Evolutionary conservation across 106 monocot genomes (phyloP).

Genomic region (Dioscorea alata): DNA sequence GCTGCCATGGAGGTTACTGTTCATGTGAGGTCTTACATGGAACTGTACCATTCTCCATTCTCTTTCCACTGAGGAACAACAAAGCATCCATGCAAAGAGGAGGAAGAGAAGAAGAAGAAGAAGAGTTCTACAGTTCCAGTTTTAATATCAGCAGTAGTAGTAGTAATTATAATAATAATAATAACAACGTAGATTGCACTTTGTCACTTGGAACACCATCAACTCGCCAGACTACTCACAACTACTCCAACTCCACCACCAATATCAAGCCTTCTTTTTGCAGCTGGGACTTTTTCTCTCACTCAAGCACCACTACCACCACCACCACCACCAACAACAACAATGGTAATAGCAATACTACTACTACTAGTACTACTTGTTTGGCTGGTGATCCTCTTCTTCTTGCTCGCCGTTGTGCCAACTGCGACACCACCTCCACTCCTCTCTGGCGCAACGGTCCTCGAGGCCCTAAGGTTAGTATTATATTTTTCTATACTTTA

Average conservation of each 20-base stretch:
- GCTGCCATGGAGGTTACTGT: conserved; percentile 3
- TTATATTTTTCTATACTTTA: too few relatives aligned
- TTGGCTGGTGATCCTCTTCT: conserved; percentile 36
- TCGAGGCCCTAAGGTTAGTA: conserved; percentile 78
- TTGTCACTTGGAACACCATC: conserved; percentile 83
- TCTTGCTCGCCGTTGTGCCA: conserved; percentile 78
- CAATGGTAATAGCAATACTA: background rate
- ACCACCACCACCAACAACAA: background rate
- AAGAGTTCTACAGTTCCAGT: too few relatives aligned
- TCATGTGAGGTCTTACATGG: conserved; percentile 16
- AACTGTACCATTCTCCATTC: conserved; percentile 22
- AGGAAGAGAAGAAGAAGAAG: background rate
- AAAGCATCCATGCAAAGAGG: conserved; percentile 2
- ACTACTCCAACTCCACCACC: background rate
- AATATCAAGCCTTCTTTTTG: background rate
- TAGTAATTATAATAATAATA: conserved; percentile 2
- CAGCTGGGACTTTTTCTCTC: background rate
- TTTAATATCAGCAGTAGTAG: too few relatives aligned
- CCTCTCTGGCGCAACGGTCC: conserved; percentile 98
- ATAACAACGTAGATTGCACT: conserved; percentile 70
- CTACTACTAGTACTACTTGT: background rate
- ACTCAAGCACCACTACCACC: background rate
- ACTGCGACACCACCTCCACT: conserved; percentile 95
- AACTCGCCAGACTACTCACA: conserved; percentile 28
- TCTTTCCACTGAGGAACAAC: conserved; percentile 30